These are phyloP conservation scores for Parietaria judaica DNA, from an alignment of 306 rosid species.

Conservation along the genomic window DNA sequence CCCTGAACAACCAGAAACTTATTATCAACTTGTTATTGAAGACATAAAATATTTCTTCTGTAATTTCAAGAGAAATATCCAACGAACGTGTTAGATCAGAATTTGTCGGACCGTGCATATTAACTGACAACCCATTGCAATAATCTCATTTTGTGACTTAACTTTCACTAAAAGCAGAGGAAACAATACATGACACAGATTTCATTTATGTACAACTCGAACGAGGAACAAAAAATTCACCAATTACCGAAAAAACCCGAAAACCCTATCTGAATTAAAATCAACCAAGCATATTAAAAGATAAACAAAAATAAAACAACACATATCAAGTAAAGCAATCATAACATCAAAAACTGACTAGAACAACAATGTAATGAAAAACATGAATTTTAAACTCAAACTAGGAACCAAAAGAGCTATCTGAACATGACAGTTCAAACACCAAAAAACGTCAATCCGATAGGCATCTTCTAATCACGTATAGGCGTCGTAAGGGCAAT, in stretches of 20 bases:
- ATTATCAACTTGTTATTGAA: not conserved
- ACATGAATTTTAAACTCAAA: no score
- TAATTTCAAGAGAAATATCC: not conserved
- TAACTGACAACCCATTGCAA: no score
- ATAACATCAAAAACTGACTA: no score
- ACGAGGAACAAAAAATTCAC: conserved; percentile 11
- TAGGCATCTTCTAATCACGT: no score
- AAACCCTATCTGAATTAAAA: not conserved
- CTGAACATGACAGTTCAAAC: conserved; percentile 18
- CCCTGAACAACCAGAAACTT: not conserved
- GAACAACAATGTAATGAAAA: no score
- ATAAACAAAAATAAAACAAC: not conserved
- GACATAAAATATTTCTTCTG: not conserved
- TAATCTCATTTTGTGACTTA: no score
- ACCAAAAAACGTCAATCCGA: conserved; percentile 13
- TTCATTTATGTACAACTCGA: conserved; percentile 12
- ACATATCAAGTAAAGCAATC: no score
- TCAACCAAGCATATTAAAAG: not conserved
- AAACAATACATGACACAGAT: conserved; percentile 14
- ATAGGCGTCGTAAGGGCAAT: no score
- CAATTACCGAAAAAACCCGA: conserved; percentile 17
- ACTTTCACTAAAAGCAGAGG: not conserved
- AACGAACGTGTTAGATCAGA: not conserved
- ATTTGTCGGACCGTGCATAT: no score
- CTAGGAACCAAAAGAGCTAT: conserved; percentile 19